A percentile compares a stretch with the other conserved stretches of the same genome.
Conservation (phyloP, 1,284 basidiomycete species). For the Schizophyllum commune region DNA sequence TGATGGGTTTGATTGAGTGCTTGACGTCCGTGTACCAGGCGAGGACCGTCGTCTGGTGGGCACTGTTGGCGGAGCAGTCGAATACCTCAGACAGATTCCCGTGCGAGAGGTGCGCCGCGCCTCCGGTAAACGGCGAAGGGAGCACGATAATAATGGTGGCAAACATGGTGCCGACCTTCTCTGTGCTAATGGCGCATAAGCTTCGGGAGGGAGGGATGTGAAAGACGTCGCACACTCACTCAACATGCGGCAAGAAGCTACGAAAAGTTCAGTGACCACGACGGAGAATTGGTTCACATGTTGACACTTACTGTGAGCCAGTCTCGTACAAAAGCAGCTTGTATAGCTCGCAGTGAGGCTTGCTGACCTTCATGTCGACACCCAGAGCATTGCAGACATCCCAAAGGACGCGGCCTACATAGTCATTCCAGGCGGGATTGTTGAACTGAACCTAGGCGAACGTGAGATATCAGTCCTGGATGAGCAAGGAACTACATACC, state of each 20-base stretch:
- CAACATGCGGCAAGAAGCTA: constrained; percentile 21
- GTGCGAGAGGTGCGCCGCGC: constrained; percentile 32
- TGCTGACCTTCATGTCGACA: constrained; percentile 14
- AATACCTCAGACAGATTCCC: constrained; percentile 19
- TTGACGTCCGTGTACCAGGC: constrained; percentile 42
- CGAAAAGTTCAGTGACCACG: background rate
- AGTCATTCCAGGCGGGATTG: constrained; percentile 27
- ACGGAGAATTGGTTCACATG: background rate
- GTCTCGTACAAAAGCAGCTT: constrained; percentile 38
- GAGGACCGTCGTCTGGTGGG: constrained; percentile 26
- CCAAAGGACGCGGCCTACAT: constrained; percentile 18
- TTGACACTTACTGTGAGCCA: constrained; percentile 36
- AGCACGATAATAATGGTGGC: constrained; percentile 37
- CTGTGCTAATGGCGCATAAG: constrained; percentile 28
- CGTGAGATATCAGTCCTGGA: too few species aligned
- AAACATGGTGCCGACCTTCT: constrained; percentile 35
- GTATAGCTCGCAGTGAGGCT: constrained; percentile 31
- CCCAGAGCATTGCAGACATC: constrained; percentile 28
- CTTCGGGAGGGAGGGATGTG: too few species aligned
- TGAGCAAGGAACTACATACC: too few species aligned
- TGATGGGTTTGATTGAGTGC: constrained; percentile 35
- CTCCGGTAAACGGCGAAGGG: constrained; percentile 35
- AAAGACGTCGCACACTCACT: constrained; percentile 14
- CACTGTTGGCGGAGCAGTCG: constrained; percentile 23
- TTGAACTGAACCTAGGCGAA: constrained; percentile 15